A percentile compares a stretch with the other conserved stretches of the same genome.
phyloP scores from a whole-genome alignment of 2,329 filamentous ascomycete species.

The Paradendryphiella salina region DNA sequence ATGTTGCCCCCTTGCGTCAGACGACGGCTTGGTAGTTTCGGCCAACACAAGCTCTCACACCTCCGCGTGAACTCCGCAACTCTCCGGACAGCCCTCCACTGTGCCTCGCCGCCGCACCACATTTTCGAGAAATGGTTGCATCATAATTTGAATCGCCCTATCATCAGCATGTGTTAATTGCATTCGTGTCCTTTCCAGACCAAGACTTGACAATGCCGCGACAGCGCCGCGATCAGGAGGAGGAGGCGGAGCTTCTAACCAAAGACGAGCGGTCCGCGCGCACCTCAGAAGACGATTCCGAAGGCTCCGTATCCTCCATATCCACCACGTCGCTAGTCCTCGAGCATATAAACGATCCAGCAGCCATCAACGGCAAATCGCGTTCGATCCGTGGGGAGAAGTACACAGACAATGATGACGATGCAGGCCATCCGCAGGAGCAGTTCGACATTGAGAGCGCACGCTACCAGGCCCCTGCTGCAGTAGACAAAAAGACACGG shows the following conservation, averaged over 20 bases:
- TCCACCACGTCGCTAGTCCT: slow-evolving; percentile 84
- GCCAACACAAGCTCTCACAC: slow-evolving; percentile 29
- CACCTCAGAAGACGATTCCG: slow-evolving; percentile 42
- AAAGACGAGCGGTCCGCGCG: slow-evolving; percentile 37
- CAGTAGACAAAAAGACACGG: slow-evolving; percentile 67
- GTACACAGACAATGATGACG: slow-evolving; percentile 46
- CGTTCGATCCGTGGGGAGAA: slow-evolving; percentile 39
- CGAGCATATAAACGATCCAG: slow-evolving; percentile 69
- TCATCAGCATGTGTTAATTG: slow-evolving; percentile 24
- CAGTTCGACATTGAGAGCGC: slow-evolving; percentile 57
- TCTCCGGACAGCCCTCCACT: slow-evolving; percentile 12
- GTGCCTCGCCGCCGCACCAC: slow-evolving; percentile 4
- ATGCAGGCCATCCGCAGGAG: slow-evolving; percentile 54
- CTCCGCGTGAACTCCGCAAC: slow-evolving; percentile 37
- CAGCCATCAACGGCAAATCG: slow-evolving; percentile 33
- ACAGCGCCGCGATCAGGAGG: slow-evolving; percentile 44
- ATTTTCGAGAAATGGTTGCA: not conserved
- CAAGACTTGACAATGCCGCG: slow-evolving; percentile 37
- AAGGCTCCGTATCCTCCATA: slow-evolving; percentile 70
- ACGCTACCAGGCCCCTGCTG: slow-evolving; percentile 52
- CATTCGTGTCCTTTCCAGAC: not conserved
- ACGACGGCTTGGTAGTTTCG: slow-evolving; percentile 38
- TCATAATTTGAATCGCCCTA: not conserved
- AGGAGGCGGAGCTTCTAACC: slow-evolving; percentile 53
- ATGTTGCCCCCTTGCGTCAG: slow-evolving; percentile 25